Evolutionary conservation across 306 rosid species (phyloP), one percentile per base, ranked within the genome.

Genomic region (Sicyos edulis): DNA sequence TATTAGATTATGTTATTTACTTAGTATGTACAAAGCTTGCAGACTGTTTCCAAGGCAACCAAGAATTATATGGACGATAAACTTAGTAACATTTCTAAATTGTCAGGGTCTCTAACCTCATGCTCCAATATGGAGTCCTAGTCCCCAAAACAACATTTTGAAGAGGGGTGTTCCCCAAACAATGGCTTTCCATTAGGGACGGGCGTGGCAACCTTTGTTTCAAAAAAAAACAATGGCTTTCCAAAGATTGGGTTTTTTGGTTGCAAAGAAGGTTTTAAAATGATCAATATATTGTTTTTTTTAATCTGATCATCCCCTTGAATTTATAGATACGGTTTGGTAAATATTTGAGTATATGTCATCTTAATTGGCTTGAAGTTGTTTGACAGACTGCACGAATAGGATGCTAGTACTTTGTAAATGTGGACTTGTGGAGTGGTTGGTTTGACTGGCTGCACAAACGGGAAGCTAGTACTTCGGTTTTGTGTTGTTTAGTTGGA

Each of bases 381-480:
- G 69, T 34, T 34, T 34, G 49, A 32, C 49, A 2, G 8, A 16
- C 37, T 56, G 62, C 34, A 56, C 15, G 20, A 20, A 56, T 56
- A 10, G 34, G 62, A 56, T 19, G 15, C 60, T 55, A 20, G 60
- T 21, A 4, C 8, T 56, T 56, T 6, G 34, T 21, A 56, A 20
- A 17, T 10, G 20, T 54, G 60, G 19, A 6, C 19, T 2, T 26
- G 65, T 60, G 67, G 21, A 60, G 49, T 32, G 68, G 7, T 61
- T 32, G 68, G 7, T 61, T 61, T 61, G 68, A 22, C 68, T 34
- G 64, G 29, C 45, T 15, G 67, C 47, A 34, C 69, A 62, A n/a
- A 34, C 42, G 34, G 69, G 69, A 62, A 5, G 37, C 63, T 21
- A 26, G 66, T 60, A 60, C 65, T 26, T 26, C 8, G 45, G 45